Evolutionary conservation across 805 yeast species (phyloP), one percentile per base, ranked within the genome.

Genomic region (Phaffomyces opuntiae): DNA sequence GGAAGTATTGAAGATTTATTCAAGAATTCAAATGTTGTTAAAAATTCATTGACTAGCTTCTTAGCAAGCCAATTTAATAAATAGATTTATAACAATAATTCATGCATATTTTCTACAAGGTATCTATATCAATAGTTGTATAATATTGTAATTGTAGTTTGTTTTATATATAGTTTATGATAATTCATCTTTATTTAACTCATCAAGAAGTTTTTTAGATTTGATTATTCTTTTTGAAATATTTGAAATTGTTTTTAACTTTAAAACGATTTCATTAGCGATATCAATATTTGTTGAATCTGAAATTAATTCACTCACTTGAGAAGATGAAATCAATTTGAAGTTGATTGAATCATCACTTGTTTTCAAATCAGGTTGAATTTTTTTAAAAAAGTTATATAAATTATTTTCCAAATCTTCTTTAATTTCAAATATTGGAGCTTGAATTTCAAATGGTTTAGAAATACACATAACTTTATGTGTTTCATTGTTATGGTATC

Each of bases 401-500:
- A 78, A 60, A 1, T 56, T 53, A 1, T 48, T 49, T 12, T 72
- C 60, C 16, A 65, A 54, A 8, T 51, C 50, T n/a, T 63, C 64
- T 36, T 55, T 56, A 16, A 59, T 67, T 3, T 61, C 56, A 8
- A 80, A 54, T 25, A 56, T 48, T 8, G 74, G 71, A 27, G 69
- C 57, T 32, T 65, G 68, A 39, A 86, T 67, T 59, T 81, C 84
- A 60, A 86, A 82, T 17, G 89, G 87, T 47, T 69, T 71, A 0
- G 89, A 78, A 31, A 80, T 73, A 49, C 72, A 70, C 24, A 79
- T 68, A n/a, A 85, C 95, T 47, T 78, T 81, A 59, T 86, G 95
- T 40, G 79, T 74, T 24, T 77, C 80, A 41, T 72, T 74, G 43
- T 75, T 69, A 57, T 86, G 93, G 55, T 82, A 82, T 59, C 95